phyloP scores from a whole-genome alignment of 2,329 filamentous ascomycete genomes.

The Aspergillus novoparasiticus region DNA sequence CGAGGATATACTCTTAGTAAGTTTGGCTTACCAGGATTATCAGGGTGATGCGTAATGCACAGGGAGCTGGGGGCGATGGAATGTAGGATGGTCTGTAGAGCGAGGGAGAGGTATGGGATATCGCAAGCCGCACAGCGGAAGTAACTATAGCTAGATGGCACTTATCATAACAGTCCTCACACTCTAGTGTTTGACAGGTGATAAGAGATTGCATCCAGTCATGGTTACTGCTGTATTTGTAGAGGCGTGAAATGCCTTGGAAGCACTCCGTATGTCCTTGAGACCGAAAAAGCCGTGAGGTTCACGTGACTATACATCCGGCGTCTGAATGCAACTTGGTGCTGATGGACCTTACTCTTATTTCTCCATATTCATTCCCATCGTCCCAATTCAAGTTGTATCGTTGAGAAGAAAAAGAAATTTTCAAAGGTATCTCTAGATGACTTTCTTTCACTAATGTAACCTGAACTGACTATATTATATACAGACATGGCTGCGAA shows the following conservation, averaged over 20 bases:
- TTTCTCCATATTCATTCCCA: neutral
- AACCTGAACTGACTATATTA: neutral
- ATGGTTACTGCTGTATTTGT: neutral
- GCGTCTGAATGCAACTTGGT: no score
- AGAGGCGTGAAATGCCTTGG: neutral
- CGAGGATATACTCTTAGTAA: no score
- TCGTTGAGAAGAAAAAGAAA: neutral
- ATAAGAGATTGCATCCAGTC: neutral
- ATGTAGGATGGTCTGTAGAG: neutral
- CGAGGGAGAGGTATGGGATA: neutral
- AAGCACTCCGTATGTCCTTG: neutral
- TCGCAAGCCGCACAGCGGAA: neutral
- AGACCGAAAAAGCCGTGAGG: neutral
- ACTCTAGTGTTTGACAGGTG: neutral
- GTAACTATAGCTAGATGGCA: neutral
- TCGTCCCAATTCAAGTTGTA: neutral
- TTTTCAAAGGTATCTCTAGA: neutral
- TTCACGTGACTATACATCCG: neutral
- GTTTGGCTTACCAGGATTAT: neutral
- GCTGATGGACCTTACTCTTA: neutral
- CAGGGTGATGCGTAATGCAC: neutral
- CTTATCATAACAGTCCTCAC: neutral
- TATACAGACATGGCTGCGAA: conserved; percentile 41
- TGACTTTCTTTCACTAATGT: neutral
- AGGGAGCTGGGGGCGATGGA: neutral